Evolutionary conservation across 768 basidiomycete genomes (phyloP).

Genomic region (Pleurotus citrinopileatus): DNA sequence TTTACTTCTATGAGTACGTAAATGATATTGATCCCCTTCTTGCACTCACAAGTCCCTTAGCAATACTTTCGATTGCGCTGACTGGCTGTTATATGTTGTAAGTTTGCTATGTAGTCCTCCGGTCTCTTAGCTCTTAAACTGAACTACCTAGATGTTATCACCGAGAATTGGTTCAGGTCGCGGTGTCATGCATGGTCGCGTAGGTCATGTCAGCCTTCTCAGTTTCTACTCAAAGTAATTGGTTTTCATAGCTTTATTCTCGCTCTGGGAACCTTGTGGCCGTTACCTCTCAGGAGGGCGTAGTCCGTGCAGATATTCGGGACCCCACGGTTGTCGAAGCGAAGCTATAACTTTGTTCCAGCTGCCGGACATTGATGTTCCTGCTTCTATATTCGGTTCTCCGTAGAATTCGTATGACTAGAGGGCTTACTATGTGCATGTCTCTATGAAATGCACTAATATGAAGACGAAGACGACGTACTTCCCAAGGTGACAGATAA

Average conservation of each 20-base stretch:
- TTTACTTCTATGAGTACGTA: slow-evolving; percentile 74
- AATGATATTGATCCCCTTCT: background rate
- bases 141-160: slow-evolving; percentile 49
- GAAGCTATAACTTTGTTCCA: slow-evolving; percentile 31
- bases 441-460: too few relatives aligned
- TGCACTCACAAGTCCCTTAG: slow-evolving; percentile 30
- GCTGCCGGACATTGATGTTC: too few relatives aligned
- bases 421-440: too few relatives aligned
- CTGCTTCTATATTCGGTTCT: too few relatives aligned
- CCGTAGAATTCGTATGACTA: too few relatives aligned
- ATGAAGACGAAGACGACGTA: too few relatives aligned
- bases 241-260: slow-evolving; percentile 49
- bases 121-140: background rate
- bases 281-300: slow-evolving; percentile 80
- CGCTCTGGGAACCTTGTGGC: slow-evolving; percentile 59
- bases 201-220: slow-evolving; percentile 28
- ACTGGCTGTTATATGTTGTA: slow-evolving; percentile 80
- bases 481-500: too few relatives aligned
- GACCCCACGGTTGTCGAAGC: slow-evolving; percentile 31
- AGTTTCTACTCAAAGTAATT: background rate
- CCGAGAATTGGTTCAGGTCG: slow-evolving; percentile 66
- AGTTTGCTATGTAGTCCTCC: slow-evolving; percentile 25
- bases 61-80: slow-evolving; percentile 71
- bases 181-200: slow-evolving; percentile 68
- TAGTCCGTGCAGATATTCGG: slow-evolving; percentile 58